Evolutionary conservation across 208 protist genomes (phyloP), one percentile per base, ranked within the genome.

Genomic region (Trypanosoma grayi): DNA sequence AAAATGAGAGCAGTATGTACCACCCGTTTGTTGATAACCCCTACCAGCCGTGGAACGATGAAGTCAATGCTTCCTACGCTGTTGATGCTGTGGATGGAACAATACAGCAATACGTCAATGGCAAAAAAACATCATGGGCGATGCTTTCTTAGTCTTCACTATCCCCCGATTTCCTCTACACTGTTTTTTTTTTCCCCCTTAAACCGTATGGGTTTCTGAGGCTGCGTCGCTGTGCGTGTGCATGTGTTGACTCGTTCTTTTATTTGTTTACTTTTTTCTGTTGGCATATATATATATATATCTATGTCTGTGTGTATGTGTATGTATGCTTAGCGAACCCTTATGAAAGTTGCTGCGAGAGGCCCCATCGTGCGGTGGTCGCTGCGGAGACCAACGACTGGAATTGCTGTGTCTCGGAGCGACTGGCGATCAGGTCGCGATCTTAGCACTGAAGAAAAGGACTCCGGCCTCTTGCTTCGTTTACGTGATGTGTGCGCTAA

Each of bases 1-100:
- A 96, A 73, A 75, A 61, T 6, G 90, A 96, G 71, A 70, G 75
- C 18, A 44, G 40, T 20, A 89, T 93, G 81, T 96, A 96, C 60
- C 67, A 76, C 11, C 43, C 62, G 11, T 93, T 81, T 66, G 75
- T 85, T 54, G 90, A 96, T 57, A 91, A 90, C 60, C 90, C 90
- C 2, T 96, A 96, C 68, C 51, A 87, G n/a, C 79, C 79, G 6
- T 92, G 87, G 86, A 74, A 66, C 20, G 85, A 94, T 72, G 85
- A 96, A 59, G 57, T 30, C 7, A 73, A 85, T 20, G 90, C 85
- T 2, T 81, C 83, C 14, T 96, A 96, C 60, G 70, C 83, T 10
- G 85, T 96, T 4, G 87, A 96, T 56, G 90, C 78, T 10, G 76
- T 69, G 4, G 84, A 94, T 36, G 90, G 87, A 28, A 79, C 69